Evolutionary conservation across 2,329 filamentous ascomycete species (phyloP).

Genomic region (Tolypocladium album): DNA sequence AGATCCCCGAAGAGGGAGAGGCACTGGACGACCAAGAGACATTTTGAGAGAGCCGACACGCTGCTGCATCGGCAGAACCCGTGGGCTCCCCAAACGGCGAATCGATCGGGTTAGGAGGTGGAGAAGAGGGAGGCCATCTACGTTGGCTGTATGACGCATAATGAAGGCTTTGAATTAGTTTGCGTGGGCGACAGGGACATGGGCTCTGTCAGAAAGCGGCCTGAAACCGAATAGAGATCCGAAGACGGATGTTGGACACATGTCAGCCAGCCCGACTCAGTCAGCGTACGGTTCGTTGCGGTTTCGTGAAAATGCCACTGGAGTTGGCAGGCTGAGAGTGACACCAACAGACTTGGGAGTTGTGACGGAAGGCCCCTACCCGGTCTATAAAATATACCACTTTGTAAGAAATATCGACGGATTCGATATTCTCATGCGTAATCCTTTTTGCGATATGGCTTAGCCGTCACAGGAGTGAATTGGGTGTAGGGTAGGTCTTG

Average conservation of each 20-base stretch:
- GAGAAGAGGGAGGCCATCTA: not conserved
- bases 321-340: not conserved
- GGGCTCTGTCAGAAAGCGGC: not conserved
- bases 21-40: constrained; percentile 69
- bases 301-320: not conserved
- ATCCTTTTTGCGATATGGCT: too few species aligned
- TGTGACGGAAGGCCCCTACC: too few species aligned
- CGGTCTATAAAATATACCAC: too few species aligned
- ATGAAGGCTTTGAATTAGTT: constrained; percentile 4
- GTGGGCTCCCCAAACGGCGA: not conserved
- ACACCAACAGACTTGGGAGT: too few species aligned
- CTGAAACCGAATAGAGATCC: not conserved
- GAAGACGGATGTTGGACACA: not conserved
- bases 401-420: too few species aligned
- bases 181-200: not conserved
- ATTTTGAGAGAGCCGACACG: constrained; percentile 36
- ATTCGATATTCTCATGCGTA: too few species aligned
- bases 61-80: constrained; percentile 1
- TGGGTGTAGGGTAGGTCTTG: not conserved
- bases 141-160: not conserved
- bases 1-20: constrained; percentile 75
- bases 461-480: not conserved
- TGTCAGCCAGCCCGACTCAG: not conserved
- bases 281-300: not conserved
- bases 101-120: not conserved